Evolutionary conservation across 805 yeast genomes (phyloP), one percentile per base, ranked within the genome.

Genomic region (Ogataea siamensis): DNA sequence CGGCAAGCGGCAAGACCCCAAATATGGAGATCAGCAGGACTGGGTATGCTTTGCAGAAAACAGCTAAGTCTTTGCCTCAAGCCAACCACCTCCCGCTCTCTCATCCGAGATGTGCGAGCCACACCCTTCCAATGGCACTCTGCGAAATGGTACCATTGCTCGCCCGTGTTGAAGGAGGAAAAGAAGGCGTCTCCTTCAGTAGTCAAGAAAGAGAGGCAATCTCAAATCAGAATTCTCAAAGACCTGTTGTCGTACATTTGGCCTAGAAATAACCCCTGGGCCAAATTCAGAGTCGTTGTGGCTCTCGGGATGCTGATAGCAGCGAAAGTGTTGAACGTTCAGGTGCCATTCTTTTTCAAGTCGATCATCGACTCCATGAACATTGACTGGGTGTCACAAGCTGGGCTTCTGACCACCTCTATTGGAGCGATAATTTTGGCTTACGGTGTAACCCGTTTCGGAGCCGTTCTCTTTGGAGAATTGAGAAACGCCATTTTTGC

Each of bases 401-500:
- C 70, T n/a, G 84, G 87, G 1, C 67, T 81, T 0, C 70, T 78
- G 3, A 72, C 88, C 2, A 71, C 85, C 0, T 67, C 80, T 3
- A 81, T 84, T 25, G 83, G 86, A 5, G 65, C 80, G 2, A 60
- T 79, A 45, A 79, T 93, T 23, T 48, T 93, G 14, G 94, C 95
- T 0, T 93, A 93, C 57, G 99, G 99, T 39, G 80, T 85, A 12
- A 94, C 98, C 0, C 70, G 99, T 42, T 87, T 93, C 55, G 96
- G 98, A 20, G 83, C 98, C 4, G 95, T 91, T 2, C 63, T 93
- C 11, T 87, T 93, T 63, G 98, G 98, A 21, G 99, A 93, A 60
- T 68, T 93, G 46, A 70, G 98, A 51, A 93, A 93, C 58, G 99
- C 99, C 0, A 80, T 93, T 5, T 93, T 93, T 67, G 97, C 98